These are phyloP conservation scores for Botrytis galanthina DNA, from an alignment of 2,329 filamentous ascomycete species.

Conservation along the genomic window DNA sequence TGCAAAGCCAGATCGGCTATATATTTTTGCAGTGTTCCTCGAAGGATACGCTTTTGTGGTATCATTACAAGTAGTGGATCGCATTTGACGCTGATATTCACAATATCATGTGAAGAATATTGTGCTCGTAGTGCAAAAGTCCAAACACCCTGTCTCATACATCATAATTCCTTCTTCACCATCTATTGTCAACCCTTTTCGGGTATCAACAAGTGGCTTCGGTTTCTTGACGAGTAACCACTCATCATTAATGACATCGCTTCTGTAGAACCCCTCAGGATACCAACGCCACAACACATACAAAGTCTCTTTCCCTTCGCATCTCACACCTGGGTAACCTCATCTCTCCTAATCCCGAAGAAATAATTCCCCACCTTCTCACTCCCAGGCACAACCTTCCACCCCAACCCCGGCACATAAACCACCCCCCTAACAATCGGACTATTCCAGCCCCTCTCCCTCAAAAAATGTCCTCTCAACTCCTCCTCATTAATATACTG, in stretches of 20 bases:
- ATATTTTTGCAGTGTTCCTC: not conserved
- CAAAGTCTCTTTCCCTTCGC: not conserved
- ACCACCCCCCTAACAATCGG: slow-evolving; percentile 73
- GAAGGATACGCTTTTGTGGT: not conserved
- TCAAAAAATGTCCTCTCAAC: slow-evolving; percentile 56
- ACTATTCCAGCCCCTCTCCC: slow-evolving; percentile 56
- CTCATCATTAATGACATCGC: not conserved
- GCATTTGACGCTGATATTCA: not conserved
- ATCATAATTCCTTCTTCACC: not conserved
- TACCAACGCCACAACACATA: not conserved
- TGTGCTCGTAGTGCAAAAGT: not conserved
- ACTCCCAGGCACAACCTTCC: slow-evolving; percentile 77
- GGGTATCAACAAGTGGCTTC: not conserved
- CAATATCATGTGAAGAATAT: not conserved
- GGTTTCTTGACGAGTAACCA: not conserved
- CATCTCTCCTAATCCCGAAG: slow-evolving; percentile 70
- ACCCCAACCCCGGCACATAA: slow-evolving; percentile 87
- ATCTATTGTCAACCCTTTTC: not conserved
- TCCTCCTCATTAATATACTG: slow-evolving; percentile 93
- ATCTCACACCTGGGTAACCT: slow-evolving; percentile 3
- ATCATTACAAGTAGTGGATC: not conserved
- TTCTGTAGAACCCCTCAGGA: not conserved
- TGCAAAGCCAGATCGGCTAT: not conserved
- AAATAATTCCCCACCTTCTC: slow-evolving; percentile 96
- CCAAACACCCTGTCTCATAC: not conserved